A percentile compares a stretch with the other conserved stretches of the same genome.
Evolutionary conservation across 805 yeast genomes (phyloP).

Genomic region (Pichia scutulata): DNA sequence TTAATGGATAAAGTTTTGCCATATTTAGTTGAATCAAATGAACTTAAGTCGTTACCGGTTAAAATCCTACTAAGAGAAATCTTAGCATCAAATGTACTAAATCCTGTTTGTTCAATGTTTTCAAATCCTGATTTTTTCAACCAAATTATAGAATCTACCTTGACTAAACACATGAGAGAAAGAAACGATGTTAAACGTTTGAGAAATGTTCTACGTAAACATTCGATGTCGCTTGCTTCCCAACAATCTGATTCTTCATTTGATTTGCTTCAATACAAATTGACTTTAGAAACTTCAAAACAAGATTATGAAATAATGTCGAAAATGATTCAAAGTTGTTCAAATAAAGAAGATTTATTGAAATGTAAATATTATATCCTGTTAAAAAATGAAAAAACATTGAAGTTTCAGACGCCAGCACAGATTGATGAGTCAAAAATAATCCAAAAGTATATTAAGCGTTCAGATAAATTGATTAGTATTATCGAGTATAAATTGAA

Average conservation of each 20-base stretch:
- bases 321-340: conserved; percentile 24
- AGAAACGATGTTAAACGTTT: conserved; percentile 66
- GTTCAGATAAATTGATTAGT: neutral
- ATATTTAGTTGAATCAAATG: conserved; percentile 38
- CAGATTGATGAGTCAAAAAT: conserved; percentile 8
- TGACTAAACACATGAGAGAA: conserved; percentile 63
- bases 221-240: conserved; percentile 30
- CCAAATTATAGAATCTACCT: conserved; percentile 46
- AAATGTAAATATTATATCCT: conserved; percentile 41
- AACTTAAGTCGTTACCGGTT: conserved; percentile 42
- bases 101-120: conserved; percentile 43
- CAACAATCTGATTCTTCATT: neutral
- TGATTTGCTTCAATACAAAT: neutral
- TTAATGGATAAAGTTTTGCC: conserved; percentile 40
- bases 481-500: neutral
- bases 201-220: conserved; percentile 61
- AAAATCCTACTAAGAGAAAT: conserved; percentile 53
- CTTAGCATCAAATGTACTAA: conserved; percentile 47
- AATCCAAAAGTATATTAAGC: conserved; percentile 7
- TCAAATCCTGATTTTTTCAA: conserved; percentile 77
- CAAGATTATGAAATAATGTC: conserved; percentile 26
- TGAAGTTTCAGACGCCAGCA: neutral
- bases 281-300: conserved; percentile 26
- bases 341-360: conserved; percentile 36
- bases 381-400: conserved; percentile 29